Evolutionary conservation across 306 rosid species (phyloP).

Genomic region (Gleditsia sinensis): DNA sequence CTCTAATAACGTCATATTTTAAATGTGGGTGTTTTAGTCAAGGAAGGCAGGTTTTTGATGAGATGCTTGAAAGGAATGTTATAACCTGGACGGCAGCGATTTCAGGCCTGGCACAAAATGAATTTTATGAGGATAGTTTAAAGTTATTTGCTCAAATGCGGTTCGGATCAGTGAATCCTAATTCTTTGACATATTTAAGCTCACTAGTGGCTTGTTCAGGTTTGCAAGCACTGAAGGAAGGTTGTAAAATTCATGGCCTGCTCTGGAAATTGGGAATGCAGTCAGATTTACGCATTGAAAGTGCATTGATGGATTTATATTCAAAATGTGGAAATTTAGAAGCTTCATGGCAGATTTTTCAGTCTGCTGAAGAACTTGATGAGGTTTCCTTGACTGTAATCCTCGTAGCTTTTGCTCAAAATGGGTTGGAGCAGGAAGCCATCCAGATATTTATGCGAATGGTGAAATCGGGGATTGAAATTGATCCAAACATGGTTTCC

Average conservation of each 20-base stretch:
- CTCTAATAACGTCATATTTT: constrained; percentile 75
- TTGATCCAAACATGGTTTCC: constrained; percentile 73
- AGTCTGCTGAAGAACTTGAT: constrained; percentile 72
- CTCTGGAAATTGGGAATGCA: constrained; percentile 77
- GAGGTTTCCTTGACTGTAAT: constrained; percentile 84
- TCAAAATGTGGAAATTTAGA: constrained; percentile 77
- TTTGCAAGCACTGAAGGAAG: constrained; percentile 66
- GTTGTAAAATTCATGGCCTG: constrained; percentile 79
- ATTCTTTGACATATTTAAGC: constrained; percentile 79
- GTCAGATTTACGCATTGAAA: constrained; percentile 71
- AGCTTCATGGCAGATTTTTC: constrained; percentile 72
- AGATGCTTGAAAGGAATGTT: constrained; percentile 80
- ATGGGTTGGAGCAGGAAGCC: constrained; percentile 86
- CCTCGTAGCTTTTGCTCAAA: constrained; percentile 82
- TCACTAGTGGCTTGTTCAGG: constrained; percentile 84
- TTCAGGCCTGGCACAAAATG: constrained; percentile 78
- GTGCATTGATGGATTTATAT: constrained; percentile 91
- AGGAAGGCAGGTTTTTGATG: constrained; percentile 71
- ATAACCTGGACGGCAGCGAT: constrained; percentile 89
- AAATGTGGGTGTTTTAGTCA: constrained; percentile 58
- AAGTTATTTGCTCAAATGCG: constrained; percentile 57
- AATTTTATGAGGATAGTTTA: constrained; percentile 52
- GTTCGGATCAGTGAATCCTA: constrained; percentile 61
- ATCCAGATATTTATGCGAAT: constrained; percentile 71
- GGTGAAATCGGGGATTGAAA: constrained; percentile 60